Evolutionary conservation across 805 yeast species (phyloP).

Genomic region (Candida arabinofermentans): DNA sequence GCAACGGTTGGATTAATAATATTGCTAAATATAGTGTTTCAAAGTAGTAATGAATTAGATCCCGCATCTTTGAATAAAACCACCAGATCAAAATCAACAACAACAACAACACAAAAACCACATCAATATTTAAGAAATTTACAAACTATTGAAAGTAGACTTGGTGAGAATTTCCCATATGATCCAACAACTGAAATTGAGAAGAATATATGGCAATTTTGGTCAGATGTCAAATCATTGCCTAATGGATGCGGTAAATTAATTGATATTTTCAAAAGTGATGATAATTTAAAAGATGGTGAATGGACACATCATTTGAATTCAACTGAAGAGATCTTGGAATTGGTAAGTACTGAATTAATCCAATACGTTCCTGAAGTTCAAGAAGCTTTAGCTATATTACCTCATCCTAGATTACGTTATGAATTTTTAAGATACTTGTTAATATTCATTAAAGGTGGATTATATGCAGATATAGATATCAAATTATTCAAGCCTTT

Average conservation of each 20-base stretch:
- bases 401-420: slow-evolving; percentile 44
- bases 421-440: slow-evolving; percentile 52
- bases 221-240: not conserved
- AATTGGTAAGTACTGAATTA: slow-evolving; percentile 8
- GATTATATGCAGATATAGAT: slow-evolving; percentile 53
- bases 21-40: too few relatives aligned
- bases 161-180: not conserved
- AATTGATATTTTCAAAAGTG: not conserved
- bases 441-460: slow-evolving; percentile 46
- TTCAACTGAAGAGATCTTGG: slow-evolving; percentile 7
- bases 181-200: not conserved
- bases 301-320: slow-evolving; percentile 7
- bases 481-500: slow-evolving; percentile 43
- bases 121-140: not conserved
- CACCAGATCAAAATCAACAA: not conserved
- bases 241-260: not conserved
- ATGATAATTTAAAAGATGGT: not conserved
- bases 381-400: slow-evolving; percentile 38
- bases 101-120: not conserved
- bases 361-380: slow-evolving; percentile 38
- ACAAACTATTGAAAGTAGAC: not conserved
- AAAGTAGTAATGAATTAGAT: too few relatives aligned
- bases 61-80: too few relatives aligned
- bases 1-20: too few relatives aligned
- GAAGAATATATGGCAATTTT: not conserved